These are phyloP conservation scores for Emmonsiellopsis sp. DNA, from an alignment of 2,329 filamentous ascomycete species.

Conservation along the genomic window DNA sequence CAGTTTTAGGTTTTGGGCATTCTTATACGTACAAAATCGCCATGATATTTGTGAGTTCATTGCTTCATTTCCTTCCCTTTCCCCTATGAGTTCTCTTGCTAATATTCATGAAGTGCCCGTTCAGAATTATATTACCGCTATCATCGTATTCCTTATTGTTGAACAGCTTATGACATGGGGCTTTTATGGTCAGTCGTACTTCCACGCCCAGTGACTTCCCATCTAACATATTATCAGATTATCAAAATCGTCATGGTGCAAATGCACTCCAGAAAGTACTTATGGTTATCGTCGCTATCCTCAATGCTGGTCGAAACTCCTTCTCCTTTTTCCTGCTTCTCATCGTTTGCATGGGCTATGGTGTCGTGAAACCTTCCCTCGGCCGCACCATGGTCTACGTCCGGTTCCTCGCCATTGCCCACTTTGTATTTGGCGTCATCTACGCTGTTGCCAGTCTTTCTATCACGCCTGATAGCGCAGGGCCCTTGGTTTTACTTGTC, in stretches of 20 bases:
- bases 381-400: slow-evolving; percentile 93
- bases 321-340: slow-evolving; percentile 97
- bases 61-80: background rate
- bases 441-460: slow-evolving; percentile 86
- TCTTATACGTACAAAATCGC: slow-evolving; percentile 89
- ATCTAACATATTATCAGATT: slow-evolving; percentile 50
- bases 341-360: slow-evolving; percentile 99
- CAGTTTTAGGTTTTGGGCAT: slow-evolving; percentile 66
- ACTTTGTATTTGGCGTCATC: slow-evolving; percentile 90
- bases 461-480: slow-evolving; percentile 79
- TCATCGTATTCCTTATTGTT: slow-evolving; percentile 83
- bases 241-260: slow-evolving; percentile 79
- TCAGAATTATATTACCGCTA: slow-evolving; percentile 98
- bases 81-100: slow-evolving; percentile 18
- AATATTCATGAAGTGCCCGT: slow-evolving; percentile 59
- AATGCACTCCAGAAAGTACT: slow-evolving; percentile 75
- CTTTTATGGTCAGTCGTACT: slow-evolving; percentile 63
- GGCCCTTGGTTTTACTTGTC: slow-evolving; percentile 82
- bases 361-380: slow-evolving; percentile 87
- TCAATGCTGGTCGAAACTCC: slow-evolving; percentile 90
- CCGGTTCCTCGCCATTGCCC: slow-evolving; percentile 77
- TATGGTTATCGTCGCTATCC: slow-evolving; percentile 80
- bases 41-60: slow-evolving; percentile 66
- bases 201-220: slow-evolving; percentile 13
- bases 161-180: slow-evolving; percentile 99